A percentile compares a stretch with the other conserved stretches of the same genome.
phyloP scores from a whole-genome alignment of 495 filamentous ascomycete species.

The Corynascus novoguineensis region DNA sequence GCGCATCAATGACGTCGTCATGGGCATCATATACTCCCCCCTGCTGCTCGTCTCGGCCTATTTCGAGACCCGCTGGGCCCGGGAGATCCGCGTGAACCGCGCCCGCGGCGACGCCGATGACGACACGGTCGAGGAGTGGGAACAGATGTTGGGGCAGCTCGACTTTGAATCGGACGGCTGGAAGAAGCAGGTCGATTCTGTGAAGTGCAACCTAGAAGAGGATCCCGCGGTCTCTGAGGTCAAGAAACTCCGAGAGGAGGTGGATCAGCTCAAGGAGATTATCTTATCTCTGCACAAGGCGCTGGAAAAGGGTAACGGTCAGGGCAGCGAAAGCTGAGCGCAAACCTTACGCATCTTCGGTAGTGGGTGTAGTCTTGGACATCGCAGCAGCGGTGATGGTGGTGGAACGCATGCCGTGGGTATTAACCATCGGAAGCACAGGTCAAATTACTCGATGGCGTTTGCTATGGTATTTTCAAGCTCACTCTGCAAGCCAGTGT shows the following conservation, averaged over 20 bases:
- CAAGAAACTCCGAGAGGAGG: slow-evolving; percentile 59
- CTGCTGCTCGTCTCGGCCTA: slow-evolving; percentile 73
- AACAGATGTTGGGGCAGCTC: slow-evolving; percentile 64
- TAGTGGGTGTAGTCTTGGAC: too few species aligned
- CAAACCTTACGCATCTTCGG: background rate
- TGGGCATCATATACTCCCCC: slow-evolving; percentile 81
- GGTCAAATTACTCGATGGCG: too few species aligned
- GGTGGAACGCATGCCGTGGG: too few species aligned
- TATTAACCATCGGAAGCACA: too few species aligned
- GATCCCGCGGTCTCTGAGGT: slow-evolving; percentile 67
- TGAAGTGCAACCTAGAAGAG: slow-evolving; percentile 69
- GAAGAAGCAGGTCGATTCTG: slow-evolving; percentile 66
- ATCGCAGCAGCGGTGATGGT: too few species aligned
- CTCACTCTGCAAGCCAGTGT: too few species aligned
- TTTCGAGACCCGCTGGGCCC: slow-evolving; percentile 66
- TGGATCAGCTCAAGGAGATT: slow-evolving; percentile 58
- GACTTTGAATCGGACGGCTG: slow-evolving; percentile 79
- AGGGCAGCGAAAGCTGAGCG: background rate
- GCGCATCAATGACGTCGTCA: slow-evolving; percentile 76
- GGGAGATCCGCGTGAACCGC: slow-evolving; percentile 63
- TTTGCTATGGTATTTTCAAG: too few species aligned
- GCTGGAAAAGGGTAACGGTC: background rate
- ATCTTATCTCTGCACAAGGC: slow-evolving; percentile 20
- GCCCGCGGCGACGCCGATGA: slow-evolving; percentile 83
- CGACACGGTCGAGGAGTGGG: slow-evolving; percentile 86